Conservation (phyloP, 1,284 basidiomycete genomes). For the Naganishia sp. region DNA sequence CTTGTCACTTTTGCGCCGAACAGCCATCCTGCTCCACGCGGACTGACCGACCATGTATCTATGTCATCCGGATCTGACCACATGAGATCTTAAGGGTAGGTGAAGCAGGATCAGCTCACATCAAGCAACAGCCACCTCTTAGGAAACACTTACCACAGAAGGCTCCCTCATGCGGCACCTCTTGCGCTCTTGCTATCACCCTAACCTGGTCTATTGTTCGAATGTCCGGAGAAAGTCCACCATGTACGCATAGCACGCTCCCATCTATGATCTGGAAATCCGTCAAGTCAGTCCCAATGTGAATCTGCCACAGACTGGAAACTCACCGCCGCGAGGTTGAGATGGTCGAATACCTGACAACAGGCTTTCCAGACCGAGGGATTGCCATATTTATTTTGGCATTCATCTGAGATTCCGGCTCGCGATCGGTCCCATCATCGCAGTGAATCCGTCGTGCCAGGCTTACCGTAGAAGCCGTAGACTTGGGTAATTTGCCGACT, state of each 20-base stretch:
- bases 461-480: conserved; percentile 92
- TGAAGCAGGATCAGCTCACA: conserved; percentile 1
- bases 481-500: conserved; percentile 96
- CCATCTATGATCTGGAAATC: conserved; percentile 81
- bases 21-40: conserved; percentile 93
- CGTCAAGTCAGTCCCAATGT: neutral
- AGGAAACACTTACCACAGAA: conserved; percentile 74
- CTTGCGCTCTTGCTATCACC: conserved; percentile 85
- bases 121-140: neutral
- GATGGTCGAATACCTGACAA: conserved; percentile 90
- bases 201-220: conserved; percentile 89
- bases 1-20: conserved; percentile 83
- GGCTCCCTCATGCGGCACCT: conserved; percentile 96
- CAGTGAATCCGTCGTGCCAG: neutral
- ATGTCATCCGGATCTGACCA: conserved; percentile 98
- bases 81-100: conserved; percentile 72
- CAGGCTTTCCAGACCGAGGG: conserved; percentile 94
- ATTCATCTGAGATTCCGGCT: conserved; percentile 68
- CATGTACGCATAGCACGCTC: conserved; percentile 86
- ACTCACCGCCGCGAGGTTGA: conserved; percentile 83
- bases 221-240: conserved; percentile 88
- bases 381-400: conserved; percentile 93
- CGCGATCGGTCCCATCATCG: neutral
- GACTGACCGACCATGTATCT: conserved; percentile 92
- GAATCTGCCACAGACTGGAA: neutral